Evolutionary conservation across 2,329 filamentous ascomycete genomes (phyloP).

Genomic region (Tolypocladium inflatum): DNA sequence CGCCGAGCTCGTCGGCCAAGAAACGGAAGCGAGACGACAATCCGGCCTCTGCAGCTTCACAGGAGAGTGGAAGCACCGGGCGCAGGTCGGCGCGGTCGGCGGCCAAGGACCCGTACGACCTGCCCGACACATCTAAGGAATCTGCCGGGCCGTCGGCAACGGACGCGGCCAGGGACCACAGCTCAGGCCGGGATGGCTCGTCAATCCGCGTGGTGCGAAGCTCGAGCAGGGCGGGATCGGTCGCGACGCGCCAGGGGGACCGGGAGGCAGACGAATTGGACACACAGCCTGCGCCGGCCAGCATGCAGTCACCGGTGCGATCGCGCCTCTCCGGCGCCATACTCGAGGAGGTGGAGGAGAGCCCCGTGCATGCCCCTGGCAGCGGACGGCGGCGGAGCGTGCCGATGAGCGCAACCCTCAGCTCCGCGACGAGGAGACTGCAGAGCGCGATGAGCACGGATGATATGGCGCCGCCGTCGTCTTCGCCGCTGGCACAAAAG

Average conservation of each 20-base stretch:
- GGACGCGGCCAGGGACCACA: not conserved
- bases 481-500: constrained; percentile 35
- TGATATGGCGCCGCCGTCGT: constrained; percentile 17
- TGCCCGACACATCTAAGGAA: constrained; percentile 20
- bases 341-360: constrained; percentile 26
- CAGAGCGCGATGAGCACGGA: constrained; percentile 27
- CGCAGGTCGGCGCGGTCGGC: constrained; percentile 10
- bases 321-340: constrained; percentile 5
- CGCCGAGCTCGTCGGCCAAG: constrained; percentile 40
- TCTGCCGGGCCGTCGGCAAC: constrained; percentile 7
- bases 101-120: constrained; percentile 15
- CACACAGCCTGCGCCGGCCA: constrained; percentile 5
- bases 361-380: constrained; percentile 44
- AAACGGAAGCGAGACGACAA: constrained; percentile 26
- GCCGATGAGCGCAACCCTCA: constrained; percentile 22
- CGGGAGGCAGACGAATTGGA: constrained; percentile 12
- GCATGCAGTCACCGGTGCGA: constrained; percentile 4
- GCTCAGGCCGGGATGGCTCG: not conserved
- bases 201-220: not conserved
- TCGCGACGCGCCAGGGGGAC: constrained; percentile 3
- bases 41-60: constrained; percentile 4
- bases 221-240: not conserved
- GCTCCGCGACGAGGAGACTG: constrained; percentile 32
- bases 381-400: constrained; percentile 40
- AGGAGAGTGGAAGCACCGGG: constrained; percentile 1